Base-by-base conservation (phyloP, 1,284 basidiomycete genomes). In the Pisolithus thermaeus region DNA sequence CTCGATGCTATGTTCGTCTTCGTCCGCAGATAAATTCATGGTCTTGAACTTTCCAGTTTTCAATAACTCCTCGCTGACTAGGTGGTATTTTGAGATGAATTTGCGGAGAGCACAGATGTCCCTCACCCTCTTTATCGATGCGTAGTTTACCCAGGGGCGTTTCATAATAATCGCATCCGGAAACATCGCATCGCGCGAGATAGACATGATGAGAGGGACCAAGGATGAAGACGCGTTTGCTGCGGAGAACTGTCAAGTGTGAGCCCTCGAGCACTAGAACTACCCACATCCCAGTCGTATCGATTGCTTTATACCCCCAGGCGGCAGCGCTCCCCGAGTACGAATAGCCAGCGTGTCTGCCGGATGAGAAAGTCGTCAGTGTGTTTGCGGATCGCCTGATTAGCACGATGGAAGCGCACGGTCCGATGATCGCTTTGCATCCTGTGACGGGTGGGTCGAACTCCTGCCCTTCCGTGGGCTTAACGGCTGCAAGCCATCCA, bases 1-100 rank as follows among this genome's bases (percentile, higher is more conserved):
- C 72, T 99, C 97, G 49, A 99, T 84, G 63, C 91, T 95, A 67
- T 99, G 97, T 62, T 99, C 97, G 38, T 89, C 91, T 67, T 96
- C 92, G 63, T 99, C 97, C 2, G 82, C 83, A 1, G 71, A 61
- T 1, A 76, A 58, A 16, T 72, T 73, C 84, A 98, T 88, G 22
- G 77, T 72, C 35, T 75, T 73, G 62, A 99, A 99, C 51, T 81
- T 71, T 0, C 83, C 81, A 0, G 90, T 90, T 3, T 67, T 68
- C 42, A 75, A 73, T 14, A 99, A 76, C 59, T 90, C 79, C 7
- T 72, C 67, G 52, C 91, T 86, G 3, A 80, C 92, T 95, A 39
- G 23, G 12, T 28, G 40, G 63, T 46, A 52, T 41, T 22, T 25
- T 22, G 37, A 47, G 14, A 18, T 5, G 46, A 32, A 6, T 11